Evolutionary conservation across 345 rosid genomes (phyloP).

Genomic region (Murraya koenigii): DNA sequence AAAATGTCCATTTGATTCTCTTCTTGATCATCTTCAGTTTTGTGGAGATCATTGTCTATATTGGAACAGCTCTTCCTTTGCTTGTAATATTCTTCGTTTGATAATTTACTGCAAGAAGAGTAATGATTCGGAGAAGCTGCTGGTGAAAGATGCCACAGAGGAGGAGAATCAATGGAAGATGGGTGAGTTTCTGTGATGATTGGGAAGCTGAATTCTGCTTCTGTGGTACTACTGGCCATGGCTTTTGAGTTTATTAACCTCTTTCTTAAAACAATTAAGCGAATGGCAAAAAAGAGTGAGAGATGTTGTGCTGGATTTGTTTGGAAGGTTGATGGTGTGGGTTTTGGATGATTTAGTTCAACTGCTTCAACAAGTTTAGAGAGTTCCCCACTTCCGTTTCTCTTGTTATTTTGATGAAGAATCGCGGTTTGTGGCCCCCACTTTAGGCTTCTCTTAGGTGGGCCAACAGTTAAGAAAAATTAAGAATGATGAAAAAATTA

Average conservation of each 20-base stretch:
- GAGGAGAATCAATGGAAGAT: conserved; percentile 59
- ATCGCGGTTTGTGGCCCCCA: conserved; percentile 13
- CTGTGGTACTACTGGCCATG: conserved; percentile 10
- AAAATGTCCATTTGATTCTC: conserved; percentile 77
- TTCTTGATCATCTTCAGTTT: neutral
- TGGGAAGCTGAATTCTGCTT: conserved; percentile 79
- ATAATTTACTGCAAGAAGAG: neutral
- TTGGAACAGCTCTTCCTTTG: conserved; percentile 39
- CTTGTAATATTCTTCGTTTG: neutral
- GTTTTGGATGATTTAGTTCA: conserved; percentile 41
- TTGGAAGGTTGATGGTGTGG: conserved; percentile 38
- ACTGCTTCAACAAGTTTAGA: conserved; percentile 46
- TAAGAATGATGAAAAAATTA: neutral
- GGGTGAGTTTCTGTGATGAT: conserved; percentile 22
- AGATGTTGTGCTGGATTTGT: conserved; percentile 8
- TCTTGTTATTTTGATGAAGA: conserved; percentile 5
- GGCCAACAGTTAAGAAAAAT: neutral
- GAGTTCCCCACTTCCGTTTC: neutral
- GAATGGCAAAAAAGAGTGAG: neutral
- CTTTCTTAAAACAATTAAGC: conserved; percentile 2
- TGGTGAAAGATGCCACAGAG: conserved; percentile 57
- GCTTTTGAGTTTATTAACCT: neutral
- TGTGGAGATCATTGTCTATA: conserved; percentile 8
- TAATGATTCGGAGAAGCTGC: conserved; percentile 23
- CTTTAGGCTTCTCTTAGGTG: neutral